Evolutionary conservation across 768 basidiomycete genomes (phyloP).

Genomic region (Naganishia onofrii): DNA sequence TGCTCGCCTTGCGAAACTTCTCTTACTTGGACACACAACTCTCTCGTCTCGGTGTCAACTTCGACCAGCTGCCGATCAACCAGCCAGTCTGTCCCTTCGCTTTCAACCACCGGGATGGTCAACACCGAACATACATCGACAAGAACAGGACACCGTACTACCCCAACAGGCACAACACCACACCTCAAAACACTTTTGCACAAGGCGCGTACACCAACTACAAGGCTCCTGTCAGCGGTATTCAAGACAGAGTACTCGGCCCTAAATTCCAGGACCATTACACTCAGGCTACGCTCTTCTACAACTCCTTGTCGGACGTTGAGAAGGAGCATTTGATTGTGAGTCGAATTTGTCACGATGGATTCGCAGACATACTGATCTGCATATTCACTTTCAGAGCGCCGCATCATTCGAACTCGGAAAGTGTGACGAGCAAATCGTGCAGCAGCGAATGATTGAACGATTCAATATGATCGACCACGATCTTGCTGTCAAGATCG

Average conservation of each 20-base stretch:
- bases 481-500: conserved; percentile 68
- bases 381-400: neutral
- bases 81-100: conserved; percentile 51
- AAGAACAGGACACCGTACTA: conserved; percentile 61
- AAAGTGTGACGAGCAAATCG: conserved; percentile 72
- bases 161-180: conserved; percentile 66
- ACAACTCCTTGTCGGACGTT: conserved; percentile 68
- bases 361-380: neutral
- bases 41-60: conserved; percentile 75
- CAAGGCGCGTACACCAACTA: conserved; percentile 56
- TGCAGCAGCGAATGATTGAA: conserved; percentile 67
- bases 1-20: conserved; percentile 67
- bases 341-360: neutral
- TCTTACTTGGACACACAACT: conserved; percentile 81
- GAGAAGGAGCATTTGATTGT: conserved; percentile 71
- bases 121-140: conserved; percentile 54
- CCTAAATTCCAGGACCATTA: conserved; percentile 71
- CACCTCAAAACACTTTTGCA: conserved; percentile 49
- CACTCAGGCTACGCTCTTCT: conserved; percentile 75
- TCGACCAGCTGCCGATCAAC: conserved; percentile 69
- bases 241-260: conserved; percentile 57
- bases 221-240: conserved; percentile 55
- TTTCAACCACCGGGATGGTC: conserved; percentile 54
- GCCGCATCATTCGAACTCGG: conserved; percentile 80
- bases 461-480: conserved; percentile 71